Base-by-base conservation (phyloP, 257 asterid genomes). In the Dorcoceras hygrometricum region DNA sequence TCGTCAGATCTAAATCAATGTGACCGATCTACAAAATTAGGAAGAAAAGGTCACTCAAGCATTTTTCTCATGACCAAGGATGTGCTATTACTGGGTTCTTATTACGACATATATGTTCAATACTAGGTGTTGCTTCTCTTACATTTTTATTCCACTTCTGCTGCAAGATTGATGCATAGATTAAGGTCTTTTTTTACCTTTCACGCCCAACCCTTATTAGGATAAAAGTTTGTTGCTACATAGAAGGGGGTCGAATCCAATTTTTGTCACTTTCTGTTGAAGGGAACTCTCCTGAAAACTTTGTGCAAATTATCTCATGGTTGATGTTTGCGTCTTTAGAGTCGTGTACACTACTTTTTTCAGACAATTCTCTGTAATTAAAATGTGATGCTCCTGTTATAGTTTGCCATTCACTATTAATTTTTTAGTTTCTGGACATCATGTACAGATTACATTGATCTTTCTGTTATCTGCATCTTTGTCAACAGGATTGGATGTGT, bases 401-500 rank as follows among this genome's bases (percentile, higher is more conserved):
- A 46, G 22, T 16, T 39, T 39, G 3, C 22, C 54, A 18, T 46
- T 46, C 14, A 39, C 19, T 3, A 14, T 11, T 14, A 39, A 11
- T 1, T 3, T 46, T 46, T 46, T 46, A 14, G 54, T 46, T 4
- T 16, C 54, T 46, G 54, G 20, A 4, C 18, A 46, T 16, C 19
- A 14, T 43, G 22, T 46, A 8, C 54, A 0, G 54, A 46, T 5
- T 18, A 46, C 14, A 39, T 16, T 43, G 7, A 65, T 71, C 57
- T 25, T 64, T n/a, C 26, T 59, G 60, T 4, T 51, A 63, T 61
- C 22, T 76, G 5, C 32, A 32, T 71, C 29, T 67, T 23, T 66
- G 46, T 76, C 46, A 29, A 74, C 94, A 93, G 99, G 82, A 78
- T 84, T 48, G 99, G 99, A 23, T 88, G 97, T 65, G 84, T 90